Conservation (phyloP, 768 basidiomycete species). For the Leucosporidium scottii region DNA sequence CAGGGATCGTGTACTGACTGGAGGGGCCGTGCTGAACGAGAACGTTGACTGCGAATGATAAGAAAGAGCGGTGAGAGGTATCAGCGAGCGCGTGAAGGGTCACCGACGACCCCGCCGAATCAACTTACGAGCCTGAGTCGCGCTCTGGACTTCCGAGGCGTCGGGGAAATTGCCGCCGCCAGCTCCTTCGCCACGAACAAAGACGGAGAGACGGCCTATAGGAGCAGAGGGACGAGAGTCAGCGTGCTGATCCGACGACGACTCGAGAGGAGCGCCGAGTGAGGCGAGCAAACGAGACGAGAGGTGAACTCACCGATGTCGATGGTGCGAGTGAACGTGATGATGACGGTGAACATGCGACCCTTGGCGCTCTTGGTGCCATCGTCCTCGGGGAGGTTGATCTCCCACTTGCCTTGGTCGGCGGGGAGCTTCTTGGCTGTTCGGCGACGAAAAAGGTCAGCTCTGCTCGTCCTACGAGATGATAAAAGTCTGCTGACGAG, state of each 20-base stretch:
- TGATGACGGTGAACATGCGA: not conserved
- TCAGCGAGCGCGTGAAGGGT: too few relatives aligned
- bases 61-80: not conserved
- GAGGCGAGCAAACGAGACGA: too few relatives aligned
- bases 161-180: not conserved
- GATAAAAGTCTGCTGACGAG: too few relatives aligned
- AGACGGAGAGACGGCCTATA: not conserved
- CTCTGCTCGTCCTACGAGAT: too few relatives aligned
- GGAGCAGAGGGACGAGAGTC: too few relatives aligned
- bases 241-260: too few relatives aligned
- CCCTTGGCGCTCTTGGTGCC: not conserved
- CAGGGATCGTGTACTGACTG: too few relatives aligned
- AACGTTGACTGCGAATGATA: not conserved
- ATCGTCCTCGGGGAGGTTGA: constrained; percentile 14
- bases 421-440: constrained; percentile 9
- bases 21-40: constrained; percentile 2
- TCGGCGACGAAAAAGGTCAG: too few relatives aligned
- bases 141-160: constrained; percentile 5
- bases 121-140: not conserved
- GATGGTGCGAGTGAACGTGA: constrained; percentile 1
- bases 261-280: too few relatives aligned
- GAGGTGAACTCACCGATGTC: not conserved
- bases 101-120: not conserved
- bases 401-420: constrained; percentile 7
- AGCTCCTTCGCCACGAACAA: not conserved